Evolutionary conservation across 108 stramenopile genomes (phyloP), one percentile per base, ranked within the genome.

Genomic region (Nitzschia putrida): DNA sequence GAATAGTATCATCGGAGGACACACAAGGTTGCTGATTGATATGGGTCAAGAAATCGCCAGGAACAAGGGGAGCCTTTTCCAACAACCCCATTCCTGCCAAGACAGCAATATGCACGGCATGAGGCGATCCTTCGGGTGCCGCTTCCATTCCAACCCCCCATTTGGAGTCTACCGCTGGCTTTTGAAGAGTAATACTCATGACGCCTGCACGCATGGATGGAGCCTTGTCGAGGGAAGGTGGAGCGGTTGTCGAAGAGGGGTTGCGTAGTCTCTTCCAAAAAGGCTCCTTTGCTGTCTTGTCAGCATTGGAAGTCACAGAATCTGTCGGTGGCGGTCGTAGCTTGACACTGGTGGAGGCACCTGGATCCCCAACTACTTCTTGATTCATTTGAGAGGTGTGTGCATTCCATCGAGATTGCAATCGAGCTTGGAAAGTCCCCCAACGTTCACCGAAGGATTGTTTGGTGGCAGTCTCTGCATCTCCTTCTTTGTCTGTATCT

Each of bases 161-260:
- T 57, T 56, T 61, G 12, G 80, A 61, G 39, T 77, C 76, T 14
- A 38, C 23, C n/a, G 47, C 40, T 2, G 52, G 51, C 43, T 77
- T 80, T 42, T 72, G 21, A 10, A 80, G 45, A 10, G 76, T 80
- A 5, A 77, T 72, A 24, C 74, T 80, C 38, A 78, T 72, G 13
- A 20, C 18, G 37, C 44, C 38, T 4, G 75, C 68, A 40, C 75
- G 59, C 47, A 69, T 18, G 12, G 14, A 21, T 53, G 50, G 26
- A 2, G 52, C 51, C 51, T 34, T 21, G 2, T 29, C 44, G 8
- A n/a, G n/a, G 21, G 63, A 67, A 70, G 47, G n/a, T 49, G n/a
- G n/a, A 18, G 47, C 47, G 14, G 14, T 49, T 2, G n/a, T 5
- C 2, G 47, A 2, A 18, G 47, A 34, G 4, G 29, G 29, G 29